Base-by-base conservation (phyloP, 257 asterid species). In the Gardenia jasminoides region DNA sequence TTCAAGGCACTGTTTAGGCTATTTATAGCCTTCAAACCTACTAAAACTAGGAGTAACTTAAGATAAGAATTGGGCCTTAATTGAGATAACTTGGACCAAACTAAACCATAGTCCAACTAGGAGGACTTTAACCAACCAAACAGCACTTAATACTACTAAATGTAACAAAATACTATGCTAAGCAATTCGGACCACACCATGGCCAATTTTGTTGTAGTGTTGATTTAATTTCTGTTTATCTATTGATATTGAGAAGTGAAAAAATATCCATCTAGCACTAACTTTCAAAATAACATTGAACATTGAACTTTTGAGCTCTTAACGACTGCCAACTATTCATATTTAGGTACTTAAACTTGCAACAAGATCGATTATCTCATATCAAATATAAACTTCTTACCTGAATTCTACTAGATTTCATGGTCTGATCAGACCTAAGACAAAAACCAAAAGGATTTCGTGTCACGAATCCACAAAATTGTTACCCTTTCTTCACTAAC, bases 401-500 rank as follows among this genome's bases (percentile, higher is more conserved):
- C 28, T n/a, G 7, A 19, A 50, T 33, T 43, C 16, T 52, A 52
- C 43, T 73, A 2, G 30, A 58, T 50, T 54, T 39, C 24, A 16
- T 19, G 16, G 41, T 31, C 13, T 31, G 43, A 56, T 78, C 76
- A 69, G 81, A 78, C n/a, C 2, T 28, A 1, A 62, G 19, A 28
- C 19, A 2, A 62, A 62, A 62, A 62, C 26, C 36, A 62, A 62
- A 28, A 26, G 6, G 28, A 48, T 64, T 72, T 30, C 64, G 44
- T 28, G 28, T 54, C 50, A 47, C 39, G 61, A 64, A 73, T 36
- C 12, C 19, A 79, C 78, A 73, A 79, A 79, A 72, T 48, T 72
- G 68, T 73, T 33, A 20, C 26, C 61, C 15, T 62, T 36, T 48
- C 50, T 46, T 26, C 16, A 46, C 68, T 72, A 24, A 36, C 52